Evolutionary conservation across 108 stramenopile genomes (phyloP), one percentile per base, ranked within the genome.

Genomic region (Stephanodiscus minutulus): DNA sequence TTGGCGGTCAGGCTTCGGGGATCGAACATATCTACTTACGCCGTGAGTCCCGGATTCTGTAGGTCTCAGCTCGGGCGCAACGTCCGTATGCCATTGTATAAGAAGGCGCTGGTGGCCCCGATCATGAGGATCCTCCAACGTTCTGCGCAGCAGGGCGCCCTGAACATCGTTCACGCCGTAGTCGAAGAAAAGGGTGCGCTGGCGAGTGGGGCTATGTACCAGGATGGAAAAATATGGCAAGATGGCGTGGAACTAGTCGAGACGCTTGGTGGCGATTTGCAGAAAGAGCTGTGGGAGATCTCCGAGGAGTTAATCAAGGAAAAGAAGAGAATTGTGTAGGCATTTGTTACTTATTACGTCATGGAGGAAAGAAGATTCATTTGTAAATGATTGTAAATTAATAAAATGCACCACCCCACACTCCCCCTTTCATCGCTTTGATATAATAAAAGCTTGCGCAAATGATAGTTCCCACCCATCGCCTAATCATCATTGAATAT

Each of bases 11-110:
- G 55, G 29, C 52, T 78, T 22, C 27, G 56, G 58, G 70, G 70
- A 36, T 47, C 70, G 13, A 77, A 70, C 28, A 58, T 83, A 24
- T 56, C 66, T 29, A 77, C 82, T 11, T 83, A 83, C 53, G 52
- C 77, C 15, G 74, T 76, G 0, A 79, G 66, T 17, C 82, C 82
- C 4, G 82, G 82, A 54, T 83, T 78, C 53, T 83, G 82, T 62
- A 22, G 39, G 22, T 78, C 73, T 11, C 2, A 61, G 21, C 52
- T 83, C 1, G 82, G 77, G 18, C 58, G 82, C 22, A 36, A 74
- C 33, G 77, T 83, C 2, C 9, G 49, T 2, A 50, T 69, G 27
- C 67, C 77, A 7, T 15, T 59, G 6, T 69, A 61, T 44, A 68
- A 74, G 37, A 59, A 55, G 64, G 20, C 64, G 1, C 21, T 82